Percentiles rank a stretch among this genome's conserved stretches.
phyloP scores from a whole-genome alignment of 139 green algal genomes.

The Pseudopediastrum boryanum region DNA sequence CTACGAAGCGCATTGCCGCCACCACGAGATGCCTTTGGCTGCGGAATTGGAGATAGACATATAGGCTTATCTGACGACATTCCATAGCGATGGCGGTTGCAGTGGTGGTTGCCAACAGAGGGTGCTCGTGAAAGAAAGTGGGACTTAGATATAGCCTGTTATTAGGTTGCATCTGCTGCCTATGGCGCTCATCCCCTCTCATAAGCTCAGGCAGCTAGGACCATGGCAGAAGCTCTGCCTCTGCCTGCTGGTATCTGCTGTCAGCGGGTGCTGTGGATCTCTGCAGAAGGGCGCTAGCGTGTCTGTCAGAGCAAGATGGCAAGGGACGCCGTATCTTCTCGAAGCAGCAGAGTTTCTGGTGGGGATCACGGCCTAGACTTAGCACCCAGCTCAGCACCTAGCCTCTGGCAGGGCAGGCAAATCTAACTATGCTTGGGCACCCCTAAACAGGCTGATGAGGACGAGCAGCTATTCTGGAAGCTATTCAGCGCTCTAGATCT shows the following conservation, averaged over 20 bases:
- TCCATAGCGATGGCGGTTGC: neutral
- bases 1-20: too few relatives aligned
- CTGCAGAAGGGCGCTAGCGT: conserved; percentile 56
- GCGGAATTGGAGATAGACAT: too few relatives aligned
- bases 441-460: conserved; percentile 56
- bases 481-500: conserved; percentile 40
- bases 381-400: neutral
- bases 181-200: neutral
- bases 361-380: neutral
- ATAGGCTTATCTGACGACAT: neutral
- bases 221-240: neutral
- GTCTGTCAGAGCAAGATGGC: conserved; percentile 65
- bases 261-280: neutral
- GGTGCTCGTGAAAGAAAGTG: too few relatives aligned
- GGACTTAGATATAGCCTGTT: neutral
- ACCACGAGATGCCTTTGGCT: too few relatives aligned
- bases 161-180: too few relatives aligned
- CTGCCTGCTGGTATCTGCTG: neutral
- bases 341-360: conserved; percentile 83
- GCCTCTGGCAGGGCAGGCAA: neutral
- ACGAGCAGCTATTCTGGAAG: conserved; percentile 51
- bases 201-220: neutral
- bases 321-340: conserved; percentile 61
- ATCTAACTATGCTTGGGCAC: neutral
- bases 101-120: neutral